These are phyloP conservation scores for Croton setiger DNA, from an alignment of 441 rosid genomes.

Conservation along the genomic window DNA sequence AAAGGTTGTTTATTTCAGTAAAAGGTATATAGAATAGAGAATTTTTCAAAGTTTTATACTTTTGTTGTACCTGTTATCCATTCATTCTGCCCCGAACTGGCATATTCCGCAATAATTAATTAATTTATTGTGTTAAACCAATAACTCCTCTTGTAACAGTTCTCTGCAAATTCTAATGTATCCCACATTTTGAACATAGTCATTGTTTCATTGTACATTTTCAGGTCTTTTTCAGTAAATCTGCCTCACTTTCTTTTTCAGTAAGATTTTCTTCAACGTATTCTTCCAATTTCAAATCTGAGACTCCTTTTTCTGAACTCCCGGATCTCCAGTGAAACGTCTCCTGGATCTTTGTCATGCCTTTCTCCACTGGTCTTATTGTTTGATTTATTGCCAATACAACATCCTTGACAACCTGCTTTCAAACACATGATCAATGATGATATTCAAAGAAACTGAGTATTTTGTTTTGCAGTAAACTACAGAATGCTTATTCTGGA, in stretches of 20 bases:
- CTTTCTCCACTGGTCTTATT: slow-evolving; percentile 79
- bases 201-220: background rate
- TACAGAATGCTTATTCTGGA: background rate
- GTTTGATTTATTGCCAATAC: slow-evolving; percentile 87
- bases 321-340: slow-evolving; percentile 42
- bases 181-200: background rate
- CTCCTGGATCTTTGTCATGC: slow-evolving; percentile 74
- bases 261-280: slow-evolving; percentile 11
- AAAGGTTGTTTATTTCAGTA: background rate
- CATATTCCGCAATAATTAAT: background rate
- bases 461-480: background rate
- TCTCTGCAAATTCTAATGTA: background rate
- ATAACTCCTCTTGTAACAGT: background rate
- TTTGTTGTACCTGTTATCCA: background rate
- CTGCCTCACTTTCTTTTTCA: background rate
- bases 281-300: slow-evolving; percentile 33
- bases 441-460: background rate
- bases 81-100: background rate
- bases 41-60: background rate
- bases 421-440: background rate
- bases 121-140: background rate
- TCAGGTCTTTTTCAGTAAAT: background rate
- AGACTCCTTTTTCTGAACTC: slow-evolving; percentile 33
- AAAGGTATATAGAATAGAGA: background rate
- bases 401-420: slow-evolving; percentile 75